A percentile compares a stretch with the other conserved stretches of the same genome.
phyloP scores from a whole-genome alignment of 2,329 filamentous ascomycete genomes.

The Aspergillus amoenus region DNA sequence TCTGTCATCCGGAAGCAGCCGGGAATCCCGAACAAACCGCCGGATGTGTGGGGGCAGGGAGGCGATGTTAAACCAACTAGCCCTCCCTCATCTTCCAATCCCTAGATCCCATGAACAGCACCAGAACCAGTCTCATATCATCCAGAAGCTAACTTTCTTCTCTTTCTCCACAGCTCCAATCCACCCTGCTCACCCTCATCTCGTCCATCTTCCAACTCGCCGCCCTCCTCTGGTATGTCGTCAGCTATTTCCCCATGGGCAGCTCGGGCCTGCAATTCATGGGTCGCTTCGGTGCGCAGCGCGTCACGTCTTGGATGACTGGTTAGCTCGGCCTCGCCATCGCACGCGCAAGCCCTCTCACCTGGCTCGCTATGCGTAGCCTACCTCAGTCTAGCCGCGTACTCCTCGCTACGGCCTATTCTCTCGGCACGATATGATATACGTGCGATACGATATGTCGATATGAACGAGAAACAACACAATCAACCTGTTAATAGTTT shows the following conservation, averaged over 20 bases:
- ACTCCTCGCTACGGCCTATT: too few species aligned
- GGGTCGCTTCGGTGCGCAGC: constrained; percentile 78
- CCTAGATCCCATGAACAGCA: neutral
- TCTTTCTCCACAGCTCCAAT: constrained; percentile 65
- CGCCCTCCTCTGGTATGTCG: constrained; percentile 85
- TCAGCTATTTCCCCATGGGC: constrained; percentile 98
- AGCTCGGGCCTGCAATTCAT: constrained; percentile 82
- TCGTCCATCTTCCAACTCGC: constrained; percentile 81
- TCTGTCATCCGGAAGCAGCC: constrained; percentile 8
- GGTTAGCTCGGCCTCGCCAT: constrained; percentile 49
- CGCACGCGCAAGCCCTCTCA: neutral
- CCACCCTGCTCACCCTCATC: constrained; percentile 78
- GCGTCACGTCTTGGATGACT: constrained; percentile 85
- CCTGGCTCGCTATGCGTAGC: neutral
- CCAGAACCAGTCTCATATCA: neutral
- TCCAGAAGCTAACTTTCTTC: constrained; percentile 22
- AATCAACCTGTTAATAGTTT: neutral
- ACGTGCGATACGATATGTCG: neutral
- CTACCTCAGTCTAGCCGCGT: neutral
- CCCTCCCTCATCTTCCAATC: neutral
- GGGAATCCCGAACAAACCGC: neutral
- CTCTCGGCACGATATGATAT: neutral
- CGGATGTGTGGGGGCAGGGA: neutral
- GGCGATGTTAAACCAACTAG: neutral
- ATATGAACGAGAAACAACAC: neutral